Conservation (phyloP, 1,284 basidiomycete genomes). For the Meripilus lineatus region DNA sequence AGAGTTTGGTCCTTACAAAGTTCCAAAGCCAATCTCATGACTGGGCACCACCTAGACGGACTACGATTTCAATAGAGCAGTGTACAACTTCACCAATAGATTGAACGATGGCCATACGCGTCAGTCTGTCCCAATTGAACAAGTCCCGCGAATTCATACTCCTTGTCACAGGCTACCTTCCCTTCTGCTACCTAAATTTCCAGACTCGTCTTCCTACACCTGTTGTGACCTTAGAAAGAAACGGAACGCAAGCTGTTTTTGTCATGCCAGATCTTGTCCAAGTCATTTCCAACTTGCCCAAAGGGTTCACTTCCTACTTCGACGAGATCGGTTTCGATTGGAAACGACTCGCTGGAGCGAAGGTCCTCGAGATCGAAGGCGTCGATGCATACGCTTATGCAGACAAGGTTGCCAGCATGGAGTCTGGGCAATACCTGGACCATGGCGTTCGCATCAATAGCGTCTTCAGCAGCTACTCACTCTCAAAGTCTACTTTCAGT, state of each 20-base stretch:
- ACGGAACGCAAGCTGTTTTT: constrained; percentile 48
- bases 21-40: neutral
- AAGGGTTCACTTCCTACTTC: constrained; percentile 44
- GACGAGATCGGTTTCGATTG: constrained; percentile 50
- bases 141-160: neutral
- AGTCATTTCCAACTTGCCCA: constrained; percentile 41
- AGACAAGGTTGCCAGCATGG: constrained; percentile 49
- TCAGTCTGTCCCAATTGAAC: constrained; percentile 21
- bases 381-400: constrained; percentile 51
- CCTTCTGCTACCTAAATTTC: constrained; percentile 50
- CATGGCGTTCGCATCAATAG: constrained; percentile 61
- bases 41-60: constrained; percentile 26
- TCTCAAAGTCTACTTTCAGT: constrained; percentile 40
- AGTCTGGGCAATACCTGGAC: constrained; percentile 59
- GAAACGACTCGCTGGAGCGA: constrained; percentile 55
- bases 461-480: constrained; percentile 56
- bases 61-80: constrained; percentile 57
- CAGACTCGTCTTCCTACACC: constrained; percentile 59
- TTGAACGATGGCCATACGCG: constrained; percentile 65
- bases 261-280: constrained; percentile 52
- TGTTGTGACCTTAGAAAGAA: constrained; percentile 47
- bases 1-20: constrained; percentile 15
- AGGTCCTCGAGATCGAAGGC: constrained; percentile 51
- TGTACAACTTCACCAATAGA: constrained; percentile 52
- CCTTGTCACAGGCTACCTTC: constrained; percentile 44